Conservation (phyloP, 495 filamentous ascomycete species). For the Neurospora sp. region DNA sequence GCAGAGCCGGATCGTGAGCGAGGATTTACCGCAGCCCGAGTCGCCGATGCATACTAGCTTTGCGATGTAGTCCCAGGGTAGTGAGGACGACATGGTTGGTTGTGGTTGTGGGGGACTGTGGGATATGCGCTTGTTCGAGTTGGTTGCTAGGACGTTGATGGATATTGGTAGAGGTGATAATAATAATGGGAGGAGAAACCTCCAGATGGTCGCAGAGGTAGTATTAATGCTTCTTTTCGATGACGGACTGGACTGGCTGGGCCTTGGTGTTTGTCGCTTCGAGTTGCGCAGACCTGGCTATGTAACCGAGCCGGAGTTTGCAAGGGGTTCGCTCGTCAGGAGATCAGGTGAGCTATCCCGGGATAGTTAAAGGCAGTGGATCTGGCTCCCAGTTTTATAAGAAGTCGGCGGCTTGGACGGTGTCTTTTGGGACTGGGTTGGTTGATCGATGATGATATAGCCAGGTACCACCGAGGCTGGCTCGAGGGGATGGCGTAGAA, state of each 20-base stretch:
- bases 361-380: neutral
- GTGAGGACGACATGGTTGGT: conserved; percentile 32
- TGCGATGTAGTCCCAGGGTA: conserved; percentile 93
- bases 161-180: neutral
- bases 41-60: conserved; percentile 97
- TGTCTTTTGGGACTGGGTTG: neutral
- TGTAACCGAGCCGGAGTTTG: neutral
- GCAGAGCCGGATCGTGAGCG: conserved; percentile 86
- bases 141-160: neutral
- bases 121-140: neutral
- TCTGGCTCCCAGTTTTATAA: neutral
- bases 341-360: neutral
- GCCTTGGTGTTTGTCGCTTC: neutral
- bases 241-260: neutral
- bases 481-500: neutral
- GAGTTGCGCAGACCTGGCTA: neutral
- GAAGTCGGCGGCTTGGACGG: neutral
- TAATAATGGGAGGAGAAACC: neutral
- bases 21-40: conserved; percentile 83
- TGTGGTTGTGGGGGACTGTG: neutral
- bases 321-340: neutral
- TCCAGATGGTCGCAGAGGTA: neutral
- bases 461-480: neutral
- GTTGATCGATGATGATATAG: neutral
- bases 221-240: neutral